Percentiles rank a stretch among this genome's conserved stretches.
Evolutionary conservation across 441 rosid species (phyloP).

Genomic region (Flueggea neowawraea): DNA sequence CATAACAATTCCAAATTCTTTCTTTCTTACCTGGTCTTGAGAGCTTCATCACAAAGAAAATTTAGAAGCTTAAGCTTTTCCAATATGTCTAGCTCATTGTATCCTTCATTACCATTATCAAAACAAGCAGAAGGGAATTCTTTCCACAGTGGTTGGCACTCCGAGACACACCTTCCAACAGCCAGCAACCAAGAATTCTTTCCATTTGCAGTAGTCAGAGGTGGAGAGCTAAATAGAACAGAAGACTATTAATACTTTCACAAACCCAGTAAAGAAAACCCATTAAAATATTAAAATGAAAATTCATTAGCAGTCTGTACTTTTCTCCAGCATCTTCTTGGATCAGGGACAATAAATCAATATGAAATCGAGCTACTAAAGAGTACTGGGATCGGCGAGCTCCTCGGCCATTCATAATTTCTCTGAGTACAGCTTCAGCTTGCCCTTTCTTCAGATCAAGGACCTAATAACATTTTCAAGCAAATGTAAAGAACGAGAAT

Average conservation of each 20-base stretch:
- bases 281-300: not conserved
- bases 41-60: constrained; percentile 80
- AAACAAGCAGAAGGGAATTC: constrained; percentile 42
- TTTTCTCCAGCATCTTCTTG: constrained; percentile 43
- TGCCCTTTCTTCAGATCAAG: constrained; percentile 70
- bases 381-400: constrained; percentile 43
- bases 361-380: constrained; percentile 46
- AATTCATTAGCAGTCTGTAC: constrained; percentile 29
- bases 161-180: constrained; percentile 43
- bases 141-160: constrained; percentile 29
- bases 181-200: constrained; percentile 56
- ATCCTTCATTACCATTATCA: constrained; percentile 40
- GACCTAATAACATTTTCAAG: constrained; percentile 33
- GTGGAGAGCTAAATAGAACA: constrained; percentile 37
- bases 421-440: constrained; percentile 60
- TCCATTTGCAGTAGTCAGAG: constrained; percentile 37
- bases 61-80: constrained; percentile 68
- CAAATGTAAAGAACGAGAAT: constrained; percentile 3
- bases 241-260: constrained; percentile 13
- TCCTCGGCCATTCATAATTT: constrained; percentile 44
- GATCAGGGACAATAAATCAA: constrained; percentile 47
- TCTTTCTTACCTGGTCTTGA: constrained; percentile 54
- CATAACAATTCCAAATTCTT: constrained; percentile 1
- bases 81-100: constrained; percentile 38
- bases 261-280: not conserved